Conservation (phyloP, 495 filamentous ascomycete genomes). For the Chlorociboria aeruginascens region DNA sequence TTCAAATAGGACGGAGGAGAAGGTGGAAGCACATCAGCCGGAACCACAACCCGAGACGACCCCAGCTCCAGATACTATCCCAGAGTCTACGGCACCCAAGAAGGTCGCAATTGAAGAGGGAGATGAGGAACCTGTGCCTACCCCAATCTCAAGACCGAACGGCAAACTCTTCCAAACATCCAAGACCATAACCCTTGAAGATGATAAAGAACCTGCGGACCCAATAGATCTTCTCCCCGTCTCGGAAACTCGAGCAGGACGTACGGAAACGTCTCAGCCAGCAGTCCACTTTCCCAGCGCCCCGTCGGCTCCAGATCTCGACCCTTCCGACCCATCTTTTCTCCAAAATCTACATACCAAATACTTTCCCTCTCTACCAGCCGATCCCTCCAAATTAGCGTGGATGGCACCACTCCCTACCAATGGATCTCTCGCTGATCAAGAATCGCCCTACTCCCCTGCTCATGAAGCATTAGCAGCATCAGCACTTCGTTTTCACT, state of each 20-base stretch:
- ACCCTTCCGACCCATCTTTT: constrained; percentile 73
- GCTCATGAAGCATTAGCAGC: constrained; percentile 55
- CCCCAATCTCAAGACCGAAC: constrained; percentile 16
- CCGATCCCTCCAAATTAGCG: constrained; percentile 72
- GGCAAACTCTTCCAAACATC: constrained; percentile 15
- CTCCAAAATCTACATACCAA: constrained; percentile 72
- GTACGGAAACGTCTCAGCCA: constrained; percentile 25
- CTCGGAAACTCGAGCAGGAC: constrained; percentile 10
- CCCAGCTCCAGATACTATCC: too few relatives aligned
- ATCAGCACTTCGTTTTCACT: constrained; percentile 77
- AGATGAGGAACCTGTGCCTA: constrained; percentile 3
- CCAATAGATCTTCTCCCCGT: constrained; percentile 8
- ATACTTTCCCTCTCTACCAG: constrained; percentile 80
- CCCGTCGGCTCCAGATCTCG: constrained; percentile 51
- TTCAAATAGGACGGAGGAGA: background rate
- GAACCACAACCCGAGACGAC: too few relatives aligned
- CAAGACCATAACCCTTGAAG: constrained; percentile 17
- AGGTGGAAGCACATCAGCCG: background rate
- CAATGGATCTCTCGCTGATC: constrained; percentile 40
- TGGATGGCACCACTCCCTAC: constrained; percentile 74
- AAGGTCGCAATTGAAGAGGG: background rate
- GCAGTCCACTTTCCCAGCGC: constrained; percentile 51
- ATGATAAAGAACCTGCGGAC: constrained; percentile 16
- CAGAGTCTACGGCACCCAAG: background rate
- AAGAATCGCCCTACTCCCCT: constrained; percentile 70